phyloP scores from a whole-genome alignment of 2,329 filamentous ascomycete species.

The Xylariaceae sp. region DNA sequence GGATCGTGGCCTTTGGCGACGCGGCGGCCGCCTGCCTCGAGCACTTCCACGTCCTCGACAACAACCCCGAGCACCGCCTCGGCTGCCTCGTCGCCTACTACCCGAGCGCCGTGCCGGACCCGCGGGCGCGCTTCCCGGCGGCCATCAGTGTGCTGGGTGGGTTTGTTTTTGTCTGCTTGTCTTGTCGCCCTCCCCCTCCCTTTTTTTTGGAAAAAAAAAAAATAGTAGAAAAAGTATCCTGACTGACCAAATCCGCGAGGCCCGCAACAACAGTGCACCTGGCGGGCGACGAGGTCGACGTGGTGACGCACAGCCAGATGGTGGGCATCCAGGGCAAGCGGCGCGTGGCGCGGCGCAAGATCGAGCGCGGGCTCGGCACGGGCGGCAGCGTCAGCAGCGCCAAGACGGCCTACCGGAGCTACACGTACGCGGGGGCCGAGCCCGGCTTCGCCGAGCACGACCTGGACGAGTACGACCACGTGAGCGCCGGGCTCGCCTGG shows the following conservation, averaged over 20 bases:
- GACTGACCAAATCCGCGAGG: too few relatives aligned
- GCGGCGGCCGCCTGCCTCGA: slow-evolving; percentile 36
- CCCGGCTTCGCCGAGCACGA: slow-evolving; percentile 66
- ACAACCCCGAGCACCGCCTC: slow-evolving; percentile 36
- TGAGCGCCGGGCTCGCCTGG: slow-evolving; percentile 61
- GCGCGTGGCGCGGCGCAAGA: slow-evolving; percentile 24
- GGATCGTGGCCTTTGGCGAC: slow-evolving; percentile 36
- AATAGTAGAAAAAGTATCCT: too few relatives aligned
- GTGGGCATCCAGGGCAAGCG: slow-evolving; percentile 38
- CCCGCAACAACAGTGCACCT: too few relatives aligned
- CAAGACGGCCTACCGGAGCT: slow-evolving; percentile 30
- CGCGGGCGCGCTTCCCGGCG: slow-evolving; percentile 31
- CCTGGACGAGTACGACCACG: slow-evolving; percentile 57
- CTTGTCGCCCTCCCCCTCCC: too few relatives aligned
- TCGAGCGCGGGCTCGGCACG: slow-evolving; percentile 29
- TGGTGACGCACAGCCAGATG: slow-evolving; percentile 35
- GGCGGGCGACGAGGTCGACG: slow-evolving; percentile 30
- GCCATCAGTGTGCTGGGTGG: slow-evolving; percentile 31
- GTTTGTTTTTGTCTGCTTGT: too few relatives aligned
- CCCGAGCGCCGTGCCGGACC: slow-evolving; percentile 35
- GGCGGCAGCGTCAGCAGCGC: slow-evolving; percentile 28
- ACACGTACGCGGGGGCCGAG: slow-evolving; percentile 39
- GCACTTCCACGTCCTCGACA: slow-evolving; percentile 36
- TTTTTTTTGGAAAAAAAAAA: too few relatives aligned
- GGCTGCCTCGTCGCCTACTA: slow-evolving; percentile 38